A percentile compares a stretch with the other conserved stretches of the same genome.
These are phyloP conservation scores for Auricularia sp. DNA, from an alignment of 768 basidiomycete genomes.

Conservation along the genomic window DNA sequence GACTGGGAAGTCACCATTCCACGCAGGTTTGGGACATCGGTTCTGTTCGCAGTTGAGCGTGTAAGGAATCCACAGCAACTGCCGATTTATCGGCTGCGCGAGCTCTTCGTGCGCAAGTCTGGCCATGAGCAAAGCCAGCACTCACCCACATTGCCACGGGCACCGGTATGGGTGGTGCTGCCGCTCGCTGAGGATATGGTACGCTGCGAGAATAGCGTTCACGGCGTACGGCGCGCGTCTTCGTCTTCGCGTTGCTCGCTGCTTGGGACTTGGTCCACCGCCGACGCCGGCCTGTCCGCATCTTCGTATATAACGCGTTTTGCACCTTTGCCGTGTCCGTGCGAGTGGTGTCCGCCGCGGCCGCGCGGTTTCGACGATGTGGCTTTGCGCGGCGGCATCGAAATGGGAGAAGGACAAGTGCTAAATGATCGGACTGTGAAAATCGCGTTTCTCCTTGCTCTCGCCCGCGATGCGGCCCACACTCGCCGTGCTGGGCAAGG, in stretches of 20 bases:
- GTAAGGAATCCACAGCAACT: no score
- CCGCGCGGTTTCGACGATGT: neutral
- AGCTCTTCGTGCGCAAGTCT: neutral
- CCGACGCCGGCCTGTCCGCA: constrained; percentile 46
- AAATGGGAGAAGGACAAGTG: neutral
- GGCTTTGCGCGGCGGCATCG: neutral
- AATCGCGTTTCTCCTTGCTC: neutral
- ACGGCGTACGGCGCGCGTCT: constrained; percentile 10
- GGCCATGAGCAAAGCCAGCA: constrained; percentile 8
- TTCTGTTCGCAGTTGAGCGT: no score
- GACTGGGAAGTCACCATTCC: no score
- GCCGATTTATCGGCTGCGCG: no score
- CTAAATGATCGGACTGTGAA: neutral
- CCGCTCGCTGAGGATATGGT: neutral
- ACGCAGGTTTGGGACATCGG: no score
- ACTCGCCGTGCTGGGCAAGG: constrained; percentile 61
- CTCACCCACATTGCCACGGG: constrained; percentile 96
- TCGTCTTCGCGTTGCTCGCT: constrained; percentile 27
- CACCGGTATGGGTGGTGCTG: constrained; percentile 28
- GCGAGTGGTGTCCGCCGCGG: neutral
- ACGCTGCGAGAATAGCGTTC: constrained; percentile 3
- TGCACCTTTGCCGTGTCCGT: neutral
- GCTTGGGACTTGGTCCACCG: constrained; percentile 36
- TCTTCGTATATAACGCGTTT: constrained; percentile 11
- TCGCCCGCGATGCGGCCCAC: constrained; percentile 53